phyloP scores from a whole-genome alignment of 352 stramenopile genomes.

The Phytophthora multivora region DNA sequence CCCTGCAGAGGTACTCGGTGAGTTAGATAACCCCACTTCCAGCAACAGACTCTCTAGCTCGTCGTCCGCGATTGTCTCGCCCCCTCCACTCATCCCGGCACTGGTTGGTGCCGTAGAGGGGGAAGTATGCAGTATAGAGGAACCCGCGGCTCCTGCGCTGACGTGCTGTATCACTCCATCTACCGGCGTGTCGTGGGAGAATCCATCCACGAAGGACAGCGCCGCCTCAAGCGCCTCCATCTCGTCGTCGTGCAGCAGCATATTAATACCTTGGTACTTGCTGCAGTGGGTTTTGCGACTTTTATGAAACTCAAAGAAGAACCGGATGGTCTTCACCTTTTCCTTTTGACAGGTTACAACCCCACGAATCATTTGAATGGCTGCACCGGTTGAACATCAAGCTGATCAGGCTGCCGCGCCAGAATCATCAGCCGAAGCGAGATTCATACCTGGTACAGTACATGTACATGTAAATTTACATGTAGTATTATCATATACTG shows the following conservation, averaged over 20 bases:
- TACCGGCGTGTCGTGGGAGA: conserved; percentile 14
- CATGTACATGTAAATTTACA: too few species aligned
- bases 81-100: conserved; percentile 11
- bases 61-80: conserved; percentile 25
- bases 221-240: conserved; percentile 42
- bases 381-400: conserved; percentile 20
- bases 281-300: not conserved
- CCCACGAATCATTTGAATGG: conserved; percentile 13
- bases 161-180: not conserved
- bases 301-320: conserved; percentile 11
- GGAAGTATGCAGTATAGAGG: not conserved
- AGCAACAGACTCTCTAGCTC: conserved; percentile 39
- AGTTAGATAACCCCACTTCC: conserved; percentile 28
- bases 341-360: conserved; percentile 22
- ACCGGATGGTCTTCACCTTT: conserved; percentile 17
- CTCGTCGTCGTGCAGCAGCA: conserved; percentile 44
- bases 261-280: not conserved
- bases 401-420: conserved; percentile 5
- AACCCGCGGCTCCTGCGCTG: not conserved
- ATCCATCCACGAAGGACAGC: conserved; percentile 41
- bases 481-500: too few species aligned
- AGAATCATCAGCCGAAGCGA: conserved; percentile 1
- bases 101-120: not conserved
- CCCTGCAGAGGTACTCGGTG: not conserved
- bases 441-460: not conserved